Conservation (phyloP, 192 early-diverging fungal species). For the Mortierella antarctica region DNA sequence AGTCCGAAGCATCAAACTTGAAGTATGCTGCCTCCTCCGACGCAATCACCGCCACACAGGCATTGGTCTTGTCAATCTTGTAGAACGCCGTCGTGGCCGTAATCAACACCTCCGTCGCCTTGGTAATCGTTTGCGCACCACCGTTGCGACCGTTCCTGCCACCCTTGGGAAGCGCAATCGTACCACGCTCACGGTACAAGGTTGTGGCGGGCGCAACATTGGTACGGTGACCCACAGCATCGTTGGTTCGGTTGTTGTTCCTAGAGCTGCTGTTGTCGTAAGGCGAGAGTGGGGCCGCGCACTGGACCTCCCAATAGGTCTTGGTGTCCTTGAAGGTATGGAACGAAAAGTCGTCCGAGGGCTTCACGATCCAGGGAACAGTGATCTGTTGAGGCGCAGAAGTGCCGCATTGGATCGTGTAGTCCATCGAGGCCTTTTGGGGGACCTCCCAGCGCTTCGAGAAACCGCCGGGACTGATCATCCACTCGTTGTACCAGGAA, state of each 20-base stretch:
- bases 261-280: constrained; percentile 17
- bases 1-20: constrained; percentile 25
- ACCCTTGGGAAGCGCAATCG: constrained; percentile 19
- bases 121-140: constrained; percentile 11
- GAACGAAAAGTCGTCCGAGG: constrained; percentile 27
- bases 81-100: constrained; percentile 48
- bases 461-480: constrained; percentile 37
- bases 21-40: constrained; percentile 37
- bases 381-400: constrained; percentile 17
- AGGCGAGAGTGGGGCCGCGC: constrained; percentile 17
- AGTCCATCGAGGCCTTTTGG: constrained; percentile 35
- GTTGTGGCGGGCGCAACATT: constrained; percentile 14
- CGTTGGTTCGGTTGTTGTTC: neutral
- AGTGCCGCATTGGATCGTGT: constrained; percentile 37
- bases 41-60: constrained; percentile 52
- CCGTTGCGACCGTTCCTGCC: constrained; percentile 20
- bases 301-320: constrained; percentile 47
- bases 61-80: constrained; percentile 19
- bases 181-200: constrained; percentile 40
- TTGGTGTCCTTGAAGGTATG: constrained; percentile 40
- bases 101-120: constrained; percentile 27
- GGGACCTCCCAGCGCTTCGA: constrained; percentile 43
- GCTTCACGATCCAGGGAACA: constrained; percentile 45
- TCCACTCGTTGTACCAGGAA: constrained; percentile 50
- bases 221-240: neutral